phyloP scores from a whole-genome alignment of 495 filamentous ascomycete genomes.

The Lepraria neglecta region DNA sequence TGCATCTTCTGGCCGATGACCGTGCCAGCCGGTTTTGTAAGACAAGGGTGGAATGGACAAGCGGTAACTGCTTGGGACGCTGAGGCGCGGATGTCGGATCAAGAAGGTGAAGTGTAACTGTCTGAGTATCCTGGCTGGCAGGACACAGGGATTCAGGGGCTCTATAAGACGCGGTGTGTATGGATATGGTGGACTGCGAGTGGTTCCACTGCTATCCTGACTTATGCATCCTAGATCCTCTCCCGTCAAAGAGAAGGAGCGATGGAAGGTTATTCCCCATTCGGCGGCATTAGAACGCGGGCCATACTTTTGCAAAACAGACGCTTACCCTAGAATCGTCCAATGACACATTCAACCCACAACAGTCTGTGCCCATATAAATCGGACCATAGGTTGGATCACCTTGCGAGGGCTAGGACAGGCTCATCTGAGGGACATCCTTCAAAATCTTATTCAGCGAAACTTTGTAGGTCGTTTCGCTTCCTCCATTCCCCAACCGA shows the following conservation, averaged over 20 bases:
- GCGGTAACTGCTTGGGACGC: constrained; percentile 17
- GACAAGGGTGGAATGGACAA: constrained; percentile 15
- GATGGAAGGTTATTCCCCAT: background rate
- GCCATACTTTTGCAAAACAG: constrained; percentile 20
- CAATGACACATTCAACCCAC: background rate
- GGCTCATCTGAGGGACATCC: background rate
- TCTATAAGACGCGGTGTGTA: background rate
- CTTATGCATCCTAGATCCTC: too few species aligned
- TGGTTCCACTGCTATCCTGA: too few species aligned
- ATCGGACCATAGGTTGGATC: background rate
- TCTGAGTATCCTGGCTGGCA: constrained; percentile 11
- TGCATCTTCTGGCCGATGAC: constrained; percentile 4
- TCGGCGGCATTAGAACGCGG: constrained; percentile 13
- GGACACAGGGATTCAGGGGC: constrained; percentile 12
- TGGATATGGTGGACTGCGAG: too few species aligned
- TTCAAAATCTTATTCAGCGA: constrained; percentile 12
- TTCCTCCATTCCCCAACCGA: too few species aligned
- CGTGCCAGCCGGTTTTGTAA: constrained; percentile 1
- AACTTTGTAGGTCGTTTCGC: background rate
- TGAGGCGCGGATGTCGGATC: constrained; percentile 6
- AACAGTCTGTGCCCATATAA: background rate
- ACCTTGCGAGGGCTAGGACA: too few species aligned
- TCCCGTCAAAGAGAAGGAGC: constrained; percentile 13
- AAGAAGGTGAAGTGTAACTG: constrained; percentile 19
- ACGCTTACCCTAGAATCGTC: constrained; percentile 6